Base-by-base conservation (phyloP, 2,329 filamentous ascomycete genomes). In the Scytalidium lignicola region DNA sequence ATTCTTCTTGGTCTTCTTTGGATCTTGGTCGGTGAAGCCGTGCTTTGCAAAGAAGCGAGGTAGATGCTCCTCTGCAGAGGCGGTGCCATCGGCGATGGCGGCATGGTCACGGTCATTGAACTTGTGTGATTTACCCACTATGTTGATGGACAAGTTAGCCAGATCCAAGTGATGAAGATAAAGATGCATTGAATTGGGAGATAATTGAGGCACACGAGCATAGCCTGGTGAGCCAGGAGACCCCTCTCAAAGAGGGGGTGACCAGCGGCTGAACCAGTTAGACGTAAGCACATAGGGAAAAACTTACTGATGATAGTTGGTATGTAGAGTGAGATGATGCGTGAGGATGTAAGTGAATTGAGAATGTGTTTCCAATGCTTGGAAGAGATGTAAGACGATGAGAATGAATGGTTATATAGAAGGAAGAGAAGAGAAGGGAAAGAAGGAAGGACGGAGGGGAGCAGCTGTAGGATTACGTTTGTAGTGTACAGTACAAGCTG, bases 111-210 rank as follows among this genome's bases (percentile, higher is more conserved):
- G 91, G 72, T 95, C 90, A 74, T 90, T 95, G 76, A 79, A 82
- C 78, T 97, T 99, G 82, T 92, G 89, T 58, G 92, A 95, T 69
- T 93, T 92, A 75, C 93, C 96, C 92, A 99, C 91, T 96, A 60
- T 49, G 15, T 37, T 17, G 5, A 37, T 37, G 6, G 15, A n/a
- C 10, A 17, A 37, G 32, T 37, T n/a, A 37, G 32, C 15, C 32
- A 4, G 15, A 5, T 37, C 15, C 15, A 5, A 7, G 10, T n/a
- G 15, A 37, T 17, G 15, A 13, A 7, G 6, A n/a, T 26, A 10
- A 10, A 26, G 23, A 17, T 37, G 32, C 7, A 37, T 37, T 37
- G 32, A 13, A 37, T 37, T 9, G 15, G 15, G 32, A 5, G 32
- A 28, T 28, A 7, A 13, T 37, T 37, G 32, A 37, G 32, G 10